A percentile compares a stretch with the other conserved stretches of the same genome.
phyloP scores from a whole-genome alignment of 140 eudicot genomes.

The Oenanthe javanica region DNA sequence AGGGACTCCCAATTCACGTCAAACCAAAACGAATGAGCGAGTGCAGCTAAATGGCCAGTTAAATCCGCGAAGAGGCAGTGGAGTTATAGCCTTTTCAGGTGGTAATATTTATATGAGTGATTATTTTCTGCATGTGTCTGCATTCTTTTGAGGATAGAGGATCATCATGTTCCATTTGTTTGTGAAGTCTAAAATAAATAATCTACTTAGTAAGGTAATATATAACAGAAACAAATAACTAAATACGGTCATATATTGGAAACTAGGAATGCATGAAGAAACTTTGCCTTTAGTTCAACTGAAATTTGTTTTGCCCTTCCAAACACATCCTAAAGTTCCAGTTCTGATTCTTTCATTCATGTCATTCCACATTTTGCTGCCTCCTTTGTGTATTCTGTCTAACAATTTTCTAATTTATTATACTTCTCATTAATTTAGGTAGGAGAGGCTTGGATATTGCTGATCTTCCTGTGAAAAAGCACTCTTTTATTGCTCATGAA shows the following conservation, averaged over 20 bases:
- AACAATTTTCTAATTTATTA: background rate
- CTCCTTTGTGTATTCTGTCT: background rate
- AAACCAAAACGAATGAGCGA: slow-evolving; percentile 24
- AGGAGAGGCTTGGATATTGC: slow-evolving; percentile 72
- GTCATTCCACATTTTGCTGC: background rate
- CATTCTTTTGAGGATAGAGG: background rate
- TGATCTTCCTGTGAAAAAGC: slow-evolving; percentile 50
- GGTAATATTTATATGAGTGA: slow-evolving; percentile 22
- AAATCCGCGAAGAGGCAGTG: slow-evolving; percentile 17
- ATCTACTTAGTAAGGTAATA: background rate
- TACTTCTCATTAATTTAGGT: slow-evolving; percentile 28
- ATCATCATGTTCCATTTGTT: background rate
- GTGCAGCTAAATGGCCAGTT: slow-evolving; percentile 15
- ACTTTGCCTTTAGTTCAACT: background rate
- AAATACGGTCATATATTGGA: background rate
- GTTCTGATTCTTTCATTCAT: background rate
- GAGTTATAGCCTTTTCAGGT: slow-evolving; percentile 24
- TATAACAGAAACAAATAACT: background rate
- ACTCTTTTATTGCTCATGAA: slow-evolving; percentile 39
- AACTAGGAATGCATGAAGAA: background rate
- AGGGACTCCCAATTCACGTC: slow-evolving; percentile 43
- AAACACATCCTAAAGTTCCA: background rate
- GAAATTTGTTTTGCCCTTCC: background rate
- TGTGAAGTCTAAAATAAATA: background rate
- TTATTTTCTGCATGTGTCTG: background rate